These are phyloP conservation scores for Trametes cubensis DNA, from an alignment of 768 basidiomycete species.

Conservation along the genomic window DNA sequence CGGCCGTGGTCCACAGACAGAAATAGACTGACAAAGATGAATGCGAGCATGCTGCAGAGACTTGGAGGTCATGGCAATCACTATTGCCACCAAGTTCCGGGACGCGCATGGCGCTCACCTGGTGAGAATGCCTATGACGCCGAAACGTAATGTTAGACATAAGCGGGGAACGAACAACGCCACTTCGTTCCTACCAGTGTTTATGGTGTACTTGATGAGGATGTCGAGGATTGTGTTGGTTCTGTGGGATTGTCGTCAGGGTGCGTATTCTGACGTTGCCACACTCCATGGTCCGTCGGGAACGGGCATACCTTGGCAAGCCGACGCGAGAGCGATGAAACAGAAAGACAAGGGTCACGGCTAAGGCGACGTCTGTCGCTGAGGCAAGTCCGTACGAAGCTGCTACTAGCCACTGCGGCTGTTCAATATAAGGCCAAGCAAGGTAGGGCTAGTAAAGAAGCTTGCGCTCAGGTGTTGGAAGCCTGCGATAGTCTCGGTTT, in stretches of 20 bases:
- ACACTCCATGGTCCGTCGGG: too few species aligned
- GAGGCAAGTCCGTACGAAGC: not conserved
- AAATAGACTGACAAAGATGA: too few species aligned
- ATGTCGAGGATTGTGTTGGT: not conserved
- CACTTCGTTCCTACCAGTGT: too few species aligned
- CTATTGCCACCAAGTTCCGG: too few species aligned
- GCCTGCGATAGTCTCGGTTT: not conserved
- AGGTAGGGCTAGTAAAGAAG: not conserved
- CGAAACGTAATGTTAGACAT: too few species aligned
- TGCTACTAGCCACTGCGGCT: slow-evolving; percentile 3
- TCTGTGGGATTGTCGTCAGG: too few species aligned
- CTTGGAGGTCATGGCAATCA: too few species aligned
- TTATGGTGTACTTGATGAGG: slow-evolving; percentile 3
- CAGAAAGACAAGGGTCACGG: not conserved
- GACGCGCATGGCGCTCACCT: too few species aligned
- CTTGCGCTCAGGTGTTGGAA: not conserved
- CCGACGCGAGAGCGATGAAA: not conserved
- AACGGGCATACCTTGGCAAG: slow-evolving; percentile 3
- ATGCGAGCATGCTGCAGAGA: too few species aligned
- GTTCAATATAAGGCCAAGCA: too few species aligned
- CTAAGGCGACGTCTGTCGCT: not conserved
- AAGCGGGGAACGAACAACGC: too few species aligned
- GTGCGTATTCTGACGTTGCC: not conserved
- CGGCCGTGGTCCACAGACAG: too few species aligned
- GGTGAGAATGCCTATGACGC: not conserved